Evolutionary conservation across 768 basidiomycete species (phyloP), one percentile per base, ranked within the genome.

Genomic region (Suillus subalutaceus): DNA sequence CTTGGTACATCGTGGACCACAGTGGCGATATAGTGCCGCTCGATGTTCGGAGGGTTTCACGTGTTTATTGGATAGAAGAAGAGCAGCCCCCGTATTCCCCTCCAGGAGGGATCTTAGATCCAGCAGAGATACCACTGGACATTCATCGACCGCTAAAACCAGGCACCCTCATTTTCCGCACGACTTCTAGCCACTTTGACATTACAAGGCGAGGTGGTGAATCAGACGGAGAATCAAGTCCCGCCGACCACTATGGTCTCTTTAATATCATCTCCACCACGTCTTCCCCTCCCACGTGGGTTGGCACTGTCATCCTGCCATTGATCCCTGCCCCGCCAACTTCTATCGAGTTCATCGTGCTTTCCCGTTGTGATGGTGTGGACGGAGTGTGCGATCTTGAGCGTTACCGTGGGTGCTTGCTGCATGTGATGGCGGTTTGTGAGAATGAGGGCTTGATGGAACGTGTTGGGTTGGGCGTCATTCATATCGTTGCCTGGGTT

Each of bases 91-190:
- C 35, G 20, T 74, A 74, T 8, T 15, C 41, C 2, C 44, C 65
- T 16, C 30, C 50, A 15, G 18, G 63, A 53, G 38, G 41, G 40
- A 9, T 41, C 18, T 35, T 63, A 6, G 50, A 37, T 50, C 64
- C 67, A 18, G 8, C 26, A 7, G 18, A 63, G 1, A 56, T 66
- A 20, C 63, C 48, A 40, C 48, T 63, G 18, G 55, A 56, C 12
- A 56, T n/a, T 56, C 55, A n/a, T n/a, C 55, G 55, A 37, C 55
- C 55, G 3, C 18, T 44, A 8, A 61, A 67, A 35, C 68, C 68
- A 2, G 73, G 73, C 3, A 69, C 73, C n/a, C 73, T 74, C 60
- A 26, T 74, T 62, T 74, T 74, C 58, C 68, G 70, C 9, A 74
- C 73, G 15, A 71, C 62, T n/a, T 66, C 66, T 8, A 63, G 65